Base-by-base conservation (phyloP, 1,284 basidiomycete species). In the Veloboletus limbatus region DNA sequence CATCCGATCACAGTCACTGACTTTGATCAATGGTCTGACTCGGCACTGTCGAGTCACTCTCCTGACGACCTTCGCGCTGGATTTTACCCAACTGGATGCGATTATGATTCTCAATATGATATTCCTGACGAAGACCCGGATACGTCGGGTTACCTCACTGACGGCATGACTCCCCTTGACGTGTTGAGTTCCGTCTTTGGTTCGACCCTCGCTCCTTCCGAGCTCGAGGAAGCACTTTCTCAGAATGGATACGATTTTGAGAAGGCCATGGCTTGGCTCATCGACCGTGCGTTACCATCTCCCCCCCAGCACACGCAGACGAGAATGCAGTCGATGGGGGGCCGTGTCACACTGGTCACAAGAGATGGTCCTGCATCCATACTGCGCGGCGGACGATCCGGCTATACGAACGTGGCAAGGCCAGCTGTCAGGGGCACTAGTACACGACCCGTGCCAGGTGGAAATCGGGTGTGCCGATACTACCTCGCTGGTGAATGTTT, bases 401-500 rank as follows among this genome's bases (percentile, higher is more conserved):
- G 71, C 3, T 71, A 69, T 44, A 54, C 64, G 39, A 60, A 58
- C 43, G 59, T 63, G 43, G 58, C 53, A 21, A 53, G 60, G 44
- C 63, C 66, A 21, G 69, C 73, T 30, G 69, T 69, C 34, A 72
- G 79, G 30, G 78, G 76, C 14, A 71, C 76, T 2, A 81, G 82
- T 55, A 77, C 79, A 3, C 77, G 83, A 11, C 77, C 82, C 26
- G 70, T 68, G 0, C 72, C 75, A 39, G 76, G 77, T 36, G 82
- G 82, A 6, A 63, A 67, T 57, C 73, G 87, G 45, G 94, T 99
- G 31, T 99, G 96, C 66, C 77, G 97, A 47, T 99, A 98, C 68
- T 99, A 94, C 68, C 78, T 99, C 28, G 92, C 92, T 7, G 97
- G 97, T 16, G 95, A 98, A 69, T 99, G 96, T 65, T 73, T 97